Evolutionary conservation across 2,329 filamentous ascomycete genomes (phyloP), one percentile per base, ranked within the genome.

Genomic region (Knoxdaviesia proteae): DNA sequence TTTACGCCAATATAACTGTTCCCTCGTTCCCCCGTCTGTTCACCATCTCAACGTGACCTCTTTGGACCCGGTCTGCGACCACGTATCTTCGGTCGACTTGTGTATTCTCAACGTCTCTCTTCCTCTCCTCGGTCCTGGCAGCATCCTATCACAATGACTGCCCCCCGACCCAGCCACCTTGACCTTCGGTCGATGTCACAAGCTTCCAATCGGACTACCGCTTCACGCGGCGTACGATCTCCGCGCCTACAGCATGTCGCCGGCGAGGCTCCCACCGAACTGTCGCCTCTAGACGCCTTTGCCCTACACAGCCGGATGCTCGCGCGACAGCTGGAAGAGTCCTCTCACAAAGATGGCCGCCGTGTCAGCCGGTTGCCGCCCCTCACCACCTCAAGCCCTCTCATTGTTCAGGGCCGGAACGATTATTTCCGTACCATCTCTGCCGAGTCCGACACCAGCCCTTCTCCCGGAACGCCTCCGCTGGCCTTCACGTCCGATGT

Each of bases 201-300:
- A 42, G 60, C 65, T 31, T 71, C 70, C 10, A 57, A 59, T 43
- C 48, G 54, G 29, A 62, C 62, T 41, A 51, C 61, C 7, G 54
- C 64, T 42, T 64, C 68, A 11, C 68, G 67, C 43, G 69, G 73
- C n/a, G 59, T 78, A 34, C 67, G 69, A 48, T 86, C 81, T n/a
- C 80, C 81, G 37, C 77, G 80, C 47, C 63, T 84, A 46, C 20
- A 20, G 20, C 80, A 86, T 58, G 68, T 82, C 45, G 80, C 80
- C 45, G 83, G 83, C 47, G 82, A 88, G 51, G 71, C 81, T 1
- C 88, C 90, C 20, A 90, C 90, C 5, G 82, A 90, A 42, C 69
- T 96, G 44, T 96, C 90, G 6, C 90, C 90, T 7, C 71, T 98
- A 49, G 90, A 98, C 67, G 88, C 88, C 40, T 92, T 98, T 56